These are phyloP conservation scores for Magnaporthales sp. DNA, from an alignment of 2,329 filamentous ascomycete genomes.

Conservation along the genomic window DNA sequence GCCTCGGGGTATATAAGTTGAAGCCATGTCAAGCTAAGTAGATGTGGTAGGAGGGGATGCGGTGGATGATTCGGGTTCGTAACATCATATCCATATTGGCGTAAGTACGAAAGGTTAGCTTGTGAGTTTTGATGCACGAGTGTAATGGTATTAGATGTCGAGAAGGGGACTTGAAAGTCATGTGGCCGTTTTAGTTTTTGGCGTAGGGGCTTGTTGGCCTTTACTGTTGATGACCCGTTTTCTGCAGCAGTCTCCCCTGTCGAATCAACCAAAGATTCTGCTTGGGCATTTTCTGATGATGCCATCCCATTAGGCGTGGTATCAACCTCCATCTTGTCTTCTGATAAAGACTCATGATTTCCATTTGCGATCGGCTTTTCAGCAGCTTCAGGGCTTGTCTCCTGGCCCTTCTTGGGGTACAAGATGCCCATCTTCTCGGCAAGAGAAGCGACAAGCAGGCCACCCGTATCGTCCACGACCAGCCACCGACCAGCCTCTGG, in stretches of 20 bases:
- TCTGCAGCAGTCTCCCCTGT: background rate
- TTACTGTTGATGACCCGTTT: constrained; percentile 8
- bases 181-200: constrained; percentile 15
- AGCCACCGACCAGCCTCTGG: constrained; percentile 52
- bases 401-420: constrained; percentile 30
- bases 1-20: constrained; percentile 72
- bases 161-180: constrained; percentile 57
- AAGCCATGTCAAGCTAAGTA: constrained; percentile 84
- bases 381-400: constrained; percentile 2
- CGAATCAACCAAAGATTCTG: background rate
- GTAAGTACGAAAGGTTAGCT: constrained; percentile 78
- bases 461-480: constrained; percentile 79
- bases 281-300: background rate
- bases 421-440: constrained; percentile 85
- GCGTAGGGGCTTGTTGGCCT: background rate
- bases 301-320: background rate
- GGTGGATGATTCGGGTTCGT: constrained; percentile 52
- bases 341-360: background rate
- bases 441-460: constrained; percentile 71
- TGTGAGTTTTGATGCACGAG: constrained; percentile 75
- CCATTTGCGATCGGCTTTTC: background rate
- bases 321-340: constrained; percentile 4
- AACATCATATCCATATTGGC: constrained; percentile 81
- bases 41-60: constrained; percentile 74
- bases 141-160: constrained; percentile 67